These are phyloP conservation scores for Coemansia sp. DNA, from an alignment of 192 early-diverging fungal species.

Conservation along the genomic window DNA sequence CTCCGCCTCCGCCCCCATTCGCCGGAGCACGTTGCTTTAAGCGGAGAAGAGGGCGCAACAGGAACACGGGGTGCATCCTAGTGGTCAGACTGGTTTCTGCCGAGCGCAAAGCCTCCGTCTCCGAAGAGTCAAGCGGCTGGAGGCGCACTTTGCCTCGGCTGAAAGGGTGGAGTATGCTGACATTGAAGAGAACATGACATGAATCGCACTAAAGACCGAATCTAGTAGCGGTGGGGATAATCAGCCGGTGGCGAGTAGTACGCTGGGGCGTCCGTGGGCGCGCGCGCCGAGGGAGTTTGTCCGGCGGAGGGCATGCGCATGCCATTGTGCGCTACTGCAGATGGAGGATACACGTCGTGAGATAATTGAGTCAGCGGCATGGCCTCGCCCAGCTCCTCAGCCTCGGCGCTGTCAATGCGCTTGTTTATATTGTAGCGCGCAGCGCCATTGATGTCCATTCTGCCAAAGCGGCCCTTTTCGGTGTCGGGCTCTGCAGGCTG, in stretches of 20 bases:
- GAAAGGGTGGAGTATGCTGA: too few relatives aligned
- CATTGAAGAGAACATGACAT: too few relatives aligned
- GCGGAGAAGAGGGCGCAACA: not conserved
- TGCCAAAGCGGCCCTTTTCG: conserved; percentile 47
- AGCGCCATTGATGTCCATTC: conserved; percentile 51
- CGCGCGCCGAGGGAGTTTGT: too few relatives aligned
- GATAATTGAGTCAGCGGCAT: conserved; percentile 27
- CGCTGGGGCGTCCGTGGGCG: conserved; percentile 1
- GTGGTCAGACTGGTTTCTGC: too few relatives aligned
- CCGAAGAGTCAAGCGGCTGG: not conserved
- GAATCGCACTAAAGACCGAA: too few relatives aligned
- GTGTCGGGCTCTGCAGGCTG: conserved; percentile 31
- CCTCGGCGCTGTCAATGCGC: conserved; percentile 9
- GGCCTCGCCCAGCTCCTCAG: conserved; percentile 26
- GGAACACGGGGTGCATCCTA: not conserved
- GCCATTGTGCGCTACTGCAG: not conserved
- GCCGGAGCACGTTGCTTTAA: not conserved
- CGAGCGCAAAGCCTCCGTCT: too few relatives aligned
- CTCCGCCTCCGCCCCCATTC: not conserved
- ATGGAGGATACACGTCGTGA: conserved; percentile 4
- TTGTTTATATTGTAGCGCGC: conserved; percentile 37
- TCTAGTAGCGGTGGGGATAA: not conserved
- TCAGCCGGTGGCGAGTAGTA: not conserved
- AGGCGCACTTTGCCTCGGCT: too few relatives aligned
- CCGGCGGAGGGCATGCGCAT: not conserved